Evolutionary conservation across 2,329 filamentous ascomycete species (phyloP).

Genomic region (Penicillium sp.): DNA sequence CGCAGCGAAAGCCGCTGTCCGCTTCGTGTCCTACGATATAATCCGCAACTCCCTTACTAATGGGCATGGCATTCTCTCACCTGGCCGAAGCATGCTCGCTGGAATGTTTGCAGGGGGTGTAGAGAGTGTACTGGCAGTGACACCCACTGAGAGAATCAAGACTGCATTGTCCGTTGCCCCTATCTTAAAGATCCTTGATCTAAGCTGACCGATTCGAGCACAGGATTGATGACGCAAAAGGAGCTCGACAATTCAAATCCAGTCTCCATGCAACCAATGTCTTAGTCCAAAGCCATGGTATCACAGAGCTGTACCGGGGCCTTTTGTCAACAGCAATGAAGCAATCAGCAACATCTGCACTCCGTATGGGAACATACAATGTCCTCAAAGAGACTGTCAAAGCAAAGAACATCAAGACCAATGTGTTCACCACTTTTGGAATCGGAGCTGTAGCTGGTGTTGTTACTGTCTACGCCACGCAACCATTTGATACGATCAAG

Average conservation of each 20-base stretch:
- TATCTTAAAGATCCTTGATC: too few species aligned
- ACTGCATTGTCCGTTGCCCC: slow-evolving; percentile 51
- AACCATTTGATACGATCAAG: too few species aligned
- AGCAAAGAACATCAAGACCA: neutral
- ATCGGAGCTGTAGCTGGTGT: too few species aligned
- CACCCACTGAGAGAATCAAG: slow-evolving; percentile 66
- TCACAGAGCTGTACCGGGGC: slow-evolving; percentile 57
- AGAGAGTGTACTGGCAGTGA: slow-evolving; percentile 63
- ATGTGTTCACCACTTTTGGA: too few species aligned
- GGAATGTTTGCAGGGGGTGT: slow-evolving; percentile 64
- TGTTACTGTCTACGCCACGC: too few species aligned
- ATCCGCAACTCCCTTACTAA: slow-evolving; percentile 56
- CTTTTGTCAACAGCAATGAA: slow-evolving; percentile 61
- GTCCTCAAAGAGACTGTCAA: slow-evolving; percentile 60
- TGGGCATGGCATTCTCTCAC: slow-evolving; percentile 56
- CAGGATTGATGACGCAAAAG: slow-evolving; percentile 58
- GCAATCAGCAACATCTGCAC: slow-evolving; percentile 60
- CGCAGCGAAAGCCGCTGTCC: slow-evolving; percentile 62
- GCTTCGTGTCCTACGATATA: slow-evolving; percentile 64
- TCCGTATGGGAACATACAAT: slow-evolving; percentile 62
- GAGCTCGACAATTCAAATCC: slow-evolving; percentile 48
- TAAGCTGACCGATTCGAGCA: too few species aligned
- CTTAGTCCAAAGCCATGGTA: slow-evolving; percentile 53
- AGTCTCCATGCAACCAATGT: slow-evolving; percentile 51
- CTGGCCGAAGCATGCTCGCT: slow-evolving; percentile 57